phyloP scores from a whole-genome alignment of 345 rosid species.

The Citrus sinensis region DVS_A1.0 CM039167.1:18278001-18278500 shows the following conservation, averaged over 20 bases:
- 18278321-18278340: not conserved
- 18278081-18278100: not conserved
- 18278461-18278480: not conserved
- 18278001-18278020: not conserved
- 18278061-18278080: not conserved
- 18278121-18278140: not conserved
- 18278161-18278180: not conserved
- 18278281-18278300: not conserved
- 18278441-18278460: not conserved
- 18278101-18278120: not conserved
- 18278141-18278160: not conserved
- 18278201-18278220: not conserved
- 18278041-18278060: not conserved
- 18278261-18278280: not conserved
- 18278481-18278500: not conserved
- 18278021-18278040: not conserved
- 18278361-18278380: not conserved
- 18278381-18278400: not conserved
- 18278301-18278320: not conserved
- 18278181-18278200: not conserved
- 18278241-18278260: not conserved
- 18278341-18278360: not conserved
- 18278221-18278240: not conserved
- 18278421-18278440: not conserved
- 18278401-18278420: not conserved